Evolutionary conservation across 257 asterid genomes (phyloP).

Genomic region (Solanum sejunctum): DNA sequence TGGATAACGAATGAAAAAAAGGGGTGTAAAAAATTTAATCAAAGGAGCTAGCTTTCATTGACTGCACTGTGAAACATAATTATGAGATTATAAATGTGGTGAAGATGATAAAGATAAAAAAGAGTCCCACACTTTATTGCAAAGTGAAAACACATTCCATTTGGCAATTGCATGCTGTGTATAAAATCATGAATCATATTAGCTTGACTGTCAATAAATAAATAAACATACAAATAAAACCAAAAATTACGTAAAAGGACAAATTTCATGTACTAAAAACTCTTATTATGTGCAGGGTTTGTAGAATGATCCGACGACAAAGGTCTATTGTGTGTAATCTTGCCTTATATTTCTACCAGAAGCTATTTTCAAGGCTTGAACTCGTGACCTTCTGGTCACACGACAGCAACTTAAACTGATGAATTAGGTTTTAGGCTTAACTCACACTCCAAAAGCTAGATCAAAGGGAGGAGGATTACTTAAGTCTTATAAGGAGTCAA

Average conservation of each 20-base stretch:
- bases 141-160: background rate
- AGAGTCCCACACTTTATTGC: constrained; percentile 4
- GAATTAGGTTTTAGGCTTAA: too few relatives aligned
- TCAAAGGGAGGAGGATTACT: too few relatives aligned
- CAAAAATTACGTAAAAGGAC: background rate
- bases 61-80: constrained; percentile 29
- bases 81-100: constrained; percentile 11
- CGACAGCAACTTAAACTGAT: too few relatives aligned
- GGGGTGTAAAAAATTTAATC: constrained; percentile 7
- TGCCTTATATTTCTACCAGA: too few relatives aligned
- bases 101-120: background rate
- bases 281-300: too few relatives aligned
- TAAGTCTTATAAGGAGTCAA: too few relatives aligned
- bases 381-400: too few relatives aligned
- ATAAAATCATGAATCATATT: background rate
- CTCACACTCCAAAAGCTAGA: too few relatives aligned
- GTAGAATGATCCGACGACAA: too few relatives aligned
- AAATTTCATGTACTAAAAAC: too few relatives aligned
- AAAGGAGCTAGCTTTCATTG: constrained; percentile 32
- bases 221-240: background rate
- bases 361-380: too few relatives aligned
- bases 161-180: background rate
- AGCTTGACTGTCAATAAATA: background rate
- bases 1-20: background rate
- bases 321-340: too few relatives aligned